Evolutionary conservation across 2,329 filamentous ascomycete species (phyloP).

Genomic region (Penicillium occitanis): DNA sequence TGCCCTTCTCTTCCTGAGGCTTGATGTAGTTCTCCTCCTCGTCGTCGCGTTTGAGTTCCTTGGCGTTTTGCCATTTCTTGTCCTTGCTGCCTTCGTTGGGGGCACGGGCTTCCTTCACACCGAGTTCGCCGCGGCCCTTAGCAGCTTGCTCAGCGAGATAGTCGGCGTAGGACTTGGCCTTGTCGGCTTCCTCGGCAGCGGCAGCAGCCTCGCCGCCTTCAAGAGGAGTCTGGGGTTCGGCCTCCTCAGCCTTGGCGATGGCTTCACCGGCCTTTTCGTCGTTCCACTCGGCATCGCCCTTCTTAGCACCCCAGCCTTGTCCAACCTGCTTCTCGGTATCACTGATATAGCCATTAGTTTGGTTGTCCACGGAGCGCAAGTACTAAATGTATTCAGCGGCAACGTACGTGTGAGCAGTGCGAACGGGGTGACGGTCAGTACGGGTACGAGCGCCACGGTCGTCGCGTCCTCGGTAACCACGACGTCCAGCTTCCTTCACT

Average conservation of each 20-base stretch:
- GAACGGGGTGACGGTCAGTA: constrained; percentile 62
- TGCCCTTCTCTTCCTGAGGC: constrained; percentile 70
- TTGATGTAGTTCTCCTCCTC: constrained; percentile 74
- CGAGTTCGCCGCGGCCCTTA: constrained; percentile 70
- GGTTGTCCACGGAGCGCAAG: constrained; percentile 11
- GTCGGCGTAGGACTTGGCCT: constrained; percentile 83
- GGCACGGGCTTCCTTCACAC: constrained; percentile 72
- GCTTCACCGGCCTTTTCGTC: constrained; percentile 90
- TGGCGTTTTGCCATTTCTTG: constrained; percentile 92
- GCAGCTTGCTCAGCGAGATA: constrained; percentile 76
- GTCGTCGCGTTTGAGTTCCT: constrained; percentile 57
- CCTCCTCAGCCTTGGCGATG: constrained; percentile 82
- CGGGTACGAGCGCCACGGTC: constrained; percentile 58
- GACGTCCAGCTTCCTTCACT: constrained; percentile 47
- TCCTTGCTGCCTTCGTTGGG: constrained; percentile 90
- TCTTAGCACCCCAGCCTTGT: constrained; percentile 83
- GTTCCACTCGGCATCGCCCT: constrained; percentile 79
- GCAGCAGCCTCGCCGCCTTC: constrained; percentile 41
- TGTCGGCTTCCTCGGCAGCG: constrained; percentile 61
- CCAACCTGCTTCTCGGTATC: constrained; percentile 56
- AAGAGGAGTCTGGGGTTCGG: constrained; percentile 60
- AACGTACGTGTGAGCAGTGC: constrained; percentile 59
- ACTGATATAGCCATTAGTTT: constrained; percentile 34
- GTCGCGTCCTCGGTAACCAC: constrained; percentile 56
- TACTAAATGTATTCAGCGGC: constrained; percentile 7